Conservation (phyloP, 108 stramenopile species). For the Phaeodactylum tricornutum region DNA sequence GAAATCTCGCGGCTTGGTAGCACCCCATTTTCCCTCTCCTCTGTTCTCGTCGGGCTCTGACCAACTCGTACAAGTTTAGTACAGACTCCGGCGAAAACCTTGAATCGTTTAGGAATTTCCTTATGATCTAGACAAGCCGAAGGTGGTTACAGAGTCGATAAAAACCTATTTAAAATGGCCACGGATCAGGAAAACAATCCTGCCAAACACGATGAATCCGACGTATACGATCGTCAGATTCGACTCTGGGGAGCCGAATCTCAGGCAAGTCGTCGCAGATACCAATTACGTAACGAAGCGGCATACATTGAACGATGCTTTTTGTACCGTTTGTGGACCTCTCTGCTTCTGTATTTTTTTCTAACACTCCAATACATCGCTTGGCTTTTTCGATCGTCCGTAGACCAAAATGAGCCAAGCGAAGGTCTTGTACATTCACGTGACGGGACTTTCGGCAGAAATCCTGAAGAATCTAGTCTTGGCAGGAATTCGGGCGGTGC, state of each 20-base stretch:
- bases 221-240: slow-evolving; percentile 93
- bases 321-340: background rate
- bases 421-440: slow-evolving; percentile 80
- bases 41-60: no score
- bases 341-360: background rate
- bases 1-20: no score
- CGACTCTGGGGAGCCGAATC: slow-evolving; percentile 94
- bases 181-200: background rate
- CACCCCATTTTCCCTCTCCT: no score
- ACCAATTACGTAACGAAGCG: background rate
- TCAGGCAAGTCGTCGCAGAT: slow-evolving; percentile 35
- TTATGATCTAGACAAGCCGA: no score
- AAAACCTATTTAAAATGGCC: no score
- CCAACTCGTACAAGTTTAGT: no score
- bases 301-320: background rate
- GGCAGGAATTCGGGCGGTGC: slow-evolving; percentile 78
- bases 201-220: slow-evolving; percentile 18
- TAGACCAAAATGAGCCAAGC: slow-evolving; percentile 78
- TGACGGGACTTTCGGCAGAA: slow-evolving; percentile 78
- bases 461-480: slow-evolving; percentile 88
- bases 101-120: no score
- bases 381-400: background rate
- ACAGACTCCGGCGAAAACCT: no score
- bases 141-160: no score
- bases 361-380: background rate